phyloP scores from a whole-genome alignment of 257 asterid species.

The Solanum paucissectum region DNA sequence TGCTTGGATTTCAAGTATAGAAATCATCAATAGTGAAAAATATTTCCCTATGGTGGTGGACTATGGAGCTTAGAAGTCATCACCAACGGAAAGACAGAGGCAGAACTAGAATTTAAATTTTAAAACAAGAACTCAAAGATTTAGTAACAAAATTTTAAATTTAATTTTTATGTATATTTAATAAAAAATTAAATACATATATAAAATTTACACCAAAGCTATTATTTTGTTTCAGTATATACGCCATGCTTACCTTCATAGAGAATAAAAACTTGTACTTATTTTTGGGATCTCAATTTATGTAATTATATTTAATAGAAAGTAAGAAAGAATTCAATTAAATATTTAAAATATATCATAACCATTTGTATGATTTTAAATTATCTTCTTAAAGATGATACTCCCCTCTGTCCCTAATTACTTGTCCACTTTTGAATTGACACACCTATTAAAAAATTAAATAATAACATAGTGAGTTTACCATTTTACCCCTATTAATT shows the following conservation, averaged over 20 bases:
- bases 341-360: neutral
- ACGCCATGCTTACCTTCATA: neutral
- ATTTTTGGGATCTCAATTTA: neutral
- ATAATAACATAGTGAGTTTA: no score
- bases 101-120: no score
- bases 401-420: no score
- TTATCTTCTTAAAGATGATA: neutral
- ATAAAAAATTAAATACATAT: neutral
- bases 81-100: neutral
- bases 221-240: neutral
- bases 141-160: neutral
- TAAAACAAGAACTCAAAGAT: neutral
- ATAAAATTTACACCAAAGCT: neutral
- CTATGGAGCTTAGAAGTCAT: no score
- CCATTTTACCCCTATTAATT: no score
- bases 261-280: neutral
- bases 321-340: neutral
- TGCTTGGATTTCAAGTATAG: neutral
- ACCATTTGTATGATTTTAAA: neutral
- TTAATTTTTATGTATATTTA: neutral
- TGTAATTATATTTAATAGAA: neutral
- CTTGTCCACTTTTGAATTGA: no score
- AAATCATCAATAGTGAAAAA: neutral
- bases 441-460: no score
- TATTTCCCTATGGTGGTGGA: neutral